These are phyloP conservation scores for Phytophthora palmivora DNA, from an alignment of 352 stramenopile species.

Conservation along the genomic window DNA sequence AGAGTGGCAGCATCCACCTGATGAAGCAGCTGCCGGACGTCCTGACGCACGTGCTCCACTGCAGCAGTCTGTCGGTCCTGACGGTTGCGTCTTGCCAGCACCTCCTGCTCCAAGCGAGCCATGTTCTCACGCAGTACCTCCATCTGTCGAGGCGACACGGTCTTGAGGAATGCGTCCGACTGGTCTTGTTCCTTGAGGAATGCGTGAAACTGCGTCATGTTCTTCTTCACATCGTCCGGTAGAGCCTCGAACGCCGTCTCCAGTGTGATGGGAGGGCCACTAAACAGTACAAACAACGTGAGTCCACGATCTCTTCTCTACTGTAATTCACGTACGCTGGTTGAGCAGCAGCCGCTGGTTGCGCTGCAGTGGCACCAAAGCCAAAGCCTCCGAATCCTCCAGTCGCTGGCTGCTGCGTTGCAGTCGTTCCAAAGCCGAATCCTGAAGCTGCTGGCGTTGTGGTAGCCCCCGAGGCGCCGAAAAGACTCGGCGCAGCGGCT, in stretches of 20 bases:
- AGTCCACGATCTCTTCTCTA: neutral
- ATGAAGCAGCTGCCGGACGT: conserved; percentile 77
- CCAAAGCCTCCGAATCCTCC: conserved; percentile 27
- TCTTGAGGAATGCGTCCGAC: conserved; percentile 76
- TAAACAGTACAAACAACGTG: conserved; percentile 13
- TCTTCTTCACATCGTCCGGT: conserved; percentile 76
- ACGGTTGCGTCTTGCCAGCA: conserved; percentile 62
- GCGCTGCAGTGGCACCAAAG: conserved; percentile 17
- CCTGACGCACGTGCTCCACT: conserved; percentile 75
- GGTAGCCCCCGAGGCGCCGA: conserved; percentile 15
- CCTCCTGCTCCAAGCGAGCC: conserved; percentile 64
- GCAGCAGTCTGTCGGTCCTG: conserved; percentile 64
- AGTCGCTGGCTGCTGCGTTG: conserved; percentile 5
- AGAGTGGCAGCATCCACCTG: conserved; percentile 76
- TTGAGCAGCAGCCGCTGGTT: conserved; percentile 17
- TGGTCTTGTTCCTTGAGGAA: conserved; percentile 81
- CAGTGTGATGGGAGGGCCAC: conserved; percentile 61
- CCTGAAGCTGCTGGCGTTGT: conserved; percentile 8
- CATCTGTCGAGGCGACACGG: conserved; percentile 65
- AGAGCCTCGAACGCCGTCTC: conserved; percentile 80
- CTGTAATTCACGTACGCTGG: conserved; percentile 19
- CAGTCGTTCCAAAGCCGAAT: conserved; percentile 25
- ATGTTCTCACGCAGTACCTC: conserved; percentile 66
- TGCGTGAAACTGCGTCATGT: conserved; percentile 78
- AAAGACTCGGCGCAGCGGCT: conserved; percentile 27